Base-by-base conservation (phyloP, 805 yeast species). In the Yarrowia alimentaria region DNA sequence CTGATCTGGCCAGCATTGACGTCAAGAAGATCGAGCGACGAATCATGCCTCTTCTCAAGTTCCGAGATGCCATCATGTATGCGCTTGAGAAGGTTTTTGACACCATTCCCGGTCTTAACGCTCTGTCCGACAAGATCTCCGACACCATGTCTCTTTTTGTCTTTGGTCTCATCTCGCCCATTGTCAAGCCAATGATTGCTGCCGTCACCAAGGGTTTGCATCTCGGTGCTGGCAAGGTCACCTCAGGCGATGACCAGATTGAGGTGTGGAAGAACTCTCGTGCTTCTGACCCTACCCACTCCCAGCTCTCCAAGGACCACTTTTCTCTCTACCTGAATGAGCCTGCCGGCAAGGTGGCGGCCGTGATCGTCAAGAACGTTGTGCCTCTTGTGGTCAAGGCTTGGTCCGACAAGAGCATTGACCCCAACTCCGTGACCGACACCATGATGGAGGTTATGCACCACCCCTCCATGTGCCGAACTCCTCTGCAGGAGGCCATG, bases 291-390 rank as follows among this genome's bases (percentile, higher is more conserved):
- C 60, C 60, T 11, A 57, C 60, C 9, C 60, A 57, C 35, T 48
- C 56, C n/a, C 56, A 53, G 42, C 52, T 57, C 13, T 57, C 61
- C 22, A 57, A 57, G 52, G 60, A 57, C 33, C 60, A 57, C 31
- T 57, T 57, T 28, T 57, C 60, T 7, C 18, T 56, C 12, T 57
- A 55, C 13, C 50, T 57, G 6, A 57, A 57, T 38, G 60, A 56
- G 31, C 58, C 58, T 20, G 60, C 60, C 17, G 60, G 60, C 8
- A 26, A 28, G 18, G 53, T 57, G 6, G 60, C 60, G 21, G 45
- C 48, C 24, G 53, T 34, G 5, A 56, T 58, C 9, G 38, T 57
- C 13, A 12, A 47, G 8, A 20, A 47, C 7, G 56, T 56, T 17
- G 61, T 57, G 9, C 57, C 56, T 11, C 42, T 56, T 6, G 55